A percentile compares a stretch with the other conserved stretches of the same genome.
Evolutionary conservation across 2,329 filamentous ascomycete species (phyloP).

Genomic region (Ophiosphaerella narmari): DNA sequence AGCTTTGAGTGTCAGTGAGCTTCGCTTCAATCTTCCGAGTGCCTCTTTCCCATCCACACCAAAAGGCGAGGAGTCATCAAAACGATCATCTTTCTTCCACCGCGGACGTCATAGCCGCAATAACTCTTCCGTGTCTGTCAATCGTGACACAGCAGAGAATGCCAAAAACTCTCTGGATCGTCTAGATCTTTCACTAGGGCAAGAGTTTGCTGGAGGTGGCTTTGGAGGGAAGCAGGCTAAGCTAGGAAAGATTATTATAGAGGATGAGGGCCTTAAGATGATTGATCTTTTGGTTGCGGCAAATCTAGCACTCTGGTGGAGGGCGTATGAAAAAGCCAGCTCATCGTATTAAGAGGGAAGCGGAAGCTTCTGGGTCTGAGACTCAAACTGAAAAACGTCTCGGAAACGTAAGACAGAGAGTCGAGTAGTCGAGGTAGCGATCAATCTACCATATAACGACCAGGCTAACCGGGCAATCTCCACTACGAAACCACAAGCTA

Average conservation of each 20-base stretch:
- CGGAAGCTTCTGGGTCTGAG: slow-evolving; percentile 3
- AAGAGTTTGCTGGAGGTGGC: slow-evolving; percentile 84
- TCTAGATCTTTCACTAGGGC: slow-evolving; percentile 76
- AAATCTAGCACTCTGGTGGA: slow-evolving; percentile 94
- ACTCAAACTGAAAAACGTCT: background rate
- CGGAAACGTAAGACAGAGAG: too few relatives aligned
- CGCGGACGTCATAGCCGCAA: slow-evolving; percentile 35
- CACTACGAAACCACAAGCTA: background rate
- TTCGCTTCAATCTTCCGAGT: slow-evolving; percentile 85
- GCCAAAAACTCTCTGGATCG: slow-evolving; percentile 48
- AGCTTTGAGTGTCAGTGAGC: slow-evolving; percentile 70
- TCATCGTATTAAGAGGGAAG: slow-evolving; percentile 9
- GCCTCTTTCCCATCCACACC: slow-evolving; percentile 43
- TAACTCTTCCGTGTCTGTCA: slow-evolving; percentile 33
- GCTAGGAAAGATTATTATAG: slow-evolving; percentile 87
- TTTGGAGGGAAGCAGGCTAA: slow-evolving; percentile 86
- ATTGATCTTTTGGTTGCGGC: slow-evolving; percentile 88
- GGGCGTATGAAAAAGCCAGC: slow-evolving; percentile 68
- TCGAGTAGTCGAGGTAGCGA: too few relatives aligned
- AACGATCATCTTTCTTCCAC: slow-evolving; percentile 43
- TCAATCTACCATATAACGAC: too few relatives aligned
- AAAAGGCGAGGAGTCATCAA: slow-evolving; percentile 36
- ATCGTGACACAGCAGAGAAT: slow-evolving; percentile 21
- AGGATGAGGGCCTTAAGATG: slow-evolving; percentile 93
- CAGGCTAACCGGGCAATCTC: background rate